These are phyloP conservation scores for Rubroboletus satanas DNA, from an alignment of 768 basidiomycete genomes.

Conservation along the genomic window DNA sequence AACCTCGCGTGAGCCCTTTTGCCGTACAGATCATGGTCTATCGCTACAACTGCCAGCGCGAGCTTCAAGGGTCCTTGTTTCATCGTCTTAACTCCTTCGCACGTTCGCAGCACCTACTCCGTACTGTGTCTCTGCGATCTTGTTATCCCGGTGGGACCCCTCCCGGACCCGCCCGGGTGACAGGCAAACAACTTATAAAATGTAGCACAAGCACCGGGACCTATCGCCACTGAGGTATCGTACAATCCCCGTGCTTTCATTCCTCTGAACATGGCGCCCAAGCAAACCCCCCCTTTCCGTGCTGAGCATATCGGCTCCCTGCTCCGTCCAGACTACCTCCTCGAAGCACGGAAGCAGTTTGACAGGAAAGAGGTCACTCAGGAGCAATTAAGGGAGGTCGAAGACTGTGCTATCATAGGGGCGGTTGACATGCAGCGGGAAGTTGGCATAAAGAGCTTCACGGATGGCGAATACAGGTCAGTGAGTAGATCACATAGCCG, in stretches of 20 bases:
- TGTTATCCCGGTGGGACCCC: background rate
- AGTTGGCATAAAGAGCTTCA: conserved; percentile 39
- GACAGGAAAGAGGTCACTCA: conserved; percentile 32
- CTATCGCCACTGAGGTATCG: background rate
- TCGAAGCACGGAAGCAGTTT: conserved; percentile 34
- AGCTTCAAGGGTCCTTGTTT: background rate
- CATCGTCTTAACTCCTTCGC: background rate
- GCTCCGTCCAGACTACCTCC: conserved; percentile 39
- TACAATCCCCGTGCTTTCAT: too few species aligned
- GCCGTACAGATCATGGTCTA: background rate
- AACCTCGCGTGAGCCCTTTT: background rate
- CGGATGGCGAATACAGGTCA: conserved; percentile 39
- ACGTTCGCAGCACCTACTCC: background rate
- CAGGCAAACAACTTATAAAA: conserved; percentile 1
- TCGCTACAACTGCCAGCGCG: background rate
- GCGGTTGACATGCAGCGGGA: conserved; percentile 38
- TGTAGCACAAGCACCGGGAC: background rate
- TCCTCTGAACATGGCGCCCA: conserved; percentile 13
- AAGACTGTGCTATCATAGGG: conserved; percentile 37
- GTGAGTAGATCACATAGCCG: conserved; percentile 19
- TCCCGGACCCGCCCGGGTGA: background rate
- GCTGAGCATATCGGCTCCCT: conserved; percentile 46
- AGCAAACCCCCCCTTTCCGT: conserved; percentile 40
- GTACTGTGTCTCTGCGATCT: background rate
- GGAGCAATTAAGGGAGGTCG: conserved; percentile 36